Evolutionary conservation across 78 protist species (phyloP).

Genomic region (Dictyostelium discoideum): DNA sequence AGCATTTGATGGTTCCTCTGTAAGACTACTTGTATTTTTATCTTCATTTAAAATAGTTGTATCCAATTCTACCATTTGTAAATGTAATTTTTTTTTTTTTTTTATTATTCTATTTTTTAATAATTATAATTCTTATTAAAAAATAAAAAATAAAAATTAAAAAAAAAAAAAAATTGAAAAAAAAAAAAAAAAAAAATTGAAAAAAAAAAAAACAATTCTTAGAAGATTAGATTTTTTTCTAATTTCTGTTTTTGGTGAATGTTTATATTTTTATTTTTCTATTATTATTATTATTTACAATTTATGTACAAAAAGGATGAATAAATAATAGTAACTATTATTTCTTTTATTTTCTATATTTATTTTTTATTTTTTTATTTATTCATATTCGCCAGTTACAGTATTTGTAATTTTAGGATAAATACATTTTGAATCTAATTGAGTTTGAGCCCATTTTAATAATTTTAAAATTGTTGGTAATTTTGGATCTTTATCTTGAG

Average conservation of each 20-base stretch:
- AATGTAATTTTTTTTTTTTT: not conserved
- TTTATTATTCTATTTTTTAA: too few species aligned
- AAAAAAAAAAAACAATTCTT: not conserved
- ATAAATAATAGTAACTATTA: not conserved
- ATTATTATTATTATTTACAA: not conserved
- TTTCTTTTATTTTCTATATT: not conserved
- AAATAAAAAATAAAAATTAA: too few species aligned
- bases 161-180: too few species aligned
- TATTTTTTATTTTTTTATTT: not conserved
- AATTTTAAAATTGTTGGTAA: conserved; percentile 87
- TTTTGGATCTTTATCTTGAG: conserved; percentile 92
- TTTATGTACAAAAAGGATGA: not conserved
- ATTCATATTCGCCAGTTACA: conserved; percentile 50
- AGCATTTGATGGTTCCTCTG: not conserved
- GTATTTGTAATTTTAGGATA: conserved; percentile 79
- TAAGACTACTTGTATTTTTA: not conserved
- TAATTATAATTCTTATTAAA: not conserved
- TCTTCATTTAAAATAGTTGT: not conserved
- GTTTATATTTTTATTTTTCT: not conserved
- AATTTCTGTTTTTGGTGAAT: not conserved
- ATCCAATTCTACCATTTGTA: conserved; percentile 9
- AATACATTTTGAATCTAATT: conserved; percentile 74
- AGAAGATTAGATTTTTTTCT: not conserved
- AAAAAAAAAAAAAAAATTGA: too few species aligned
- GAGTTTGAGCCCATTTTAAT: conserved; percentile 86